Percentiles rank a stretch among this genome's conserved stretches.
Conservation (phyloP, 208 protist genomes). For the Blechomonas ayalai region DNA sequence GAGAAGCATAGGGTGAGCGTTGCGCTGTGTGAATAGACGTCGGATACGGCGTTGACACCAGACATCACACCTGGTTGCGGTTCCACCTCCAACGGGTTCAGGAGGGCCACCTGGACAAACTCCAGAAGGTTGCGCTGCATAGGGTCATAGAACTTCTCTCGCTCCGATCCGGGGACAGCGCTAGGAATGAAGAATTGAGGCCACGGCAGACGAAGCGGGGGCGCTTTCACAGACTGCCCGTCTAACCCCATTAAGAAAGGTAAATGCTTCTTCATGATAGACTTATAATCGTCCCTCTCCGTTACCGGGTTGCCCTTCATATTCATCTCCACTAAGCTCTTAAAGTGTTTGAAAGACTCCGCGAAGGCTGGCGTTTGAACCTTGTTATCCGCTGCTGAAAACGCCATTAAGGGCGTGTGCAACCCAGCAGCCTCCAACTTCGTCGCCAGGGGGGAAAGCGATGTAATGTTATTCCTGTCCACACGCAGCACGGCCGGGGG, state of each 20-base stretch:
- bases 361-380: conserved; percentile 38
- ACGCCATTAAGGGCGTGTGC: conserved; percentile 38
- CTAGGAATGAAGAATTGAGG: conserved; percentile 34
- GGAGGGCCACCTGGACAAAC: conserved; percentile 54
- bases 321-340: conserved; percentile 53
- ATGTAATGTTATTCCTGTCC: conserved; percentile 53
- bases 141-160: conserved; percentile 16
- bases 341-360: conserved; percentile 51
- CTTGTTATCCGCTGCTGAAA: conserved; percentile 61
- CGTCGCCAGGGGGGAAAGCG: conserved; percentile 41
- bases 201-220: conserved; percentile 70
- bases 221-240: conserved; percentile 24
- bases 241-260: conserved; percentile 69
- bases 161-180: conserved; percentile 1
- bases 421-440: conserved; percentile 58
- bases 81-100: conserved; percentile 44
- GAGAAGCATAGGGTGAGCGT: conserved; percentile 57
- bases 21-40: conserved; percentile 56
- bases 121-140: conserved; percentile 46
- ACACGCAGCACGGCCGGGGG: conserved; percentile 55
- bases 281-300: conserved; percentile 36
- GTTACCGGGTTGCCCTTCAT: conserved; percentile 61
- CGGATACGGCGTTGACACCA: conserved; percentile 68
- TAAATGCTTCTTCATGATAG: conserved; percentile 40
- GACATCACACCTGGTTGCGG: conserved; percentile 10